A percentile compares a stretch with the other conserved stretches of the same genome.
Conservation (phyloP, 2,329 filamentous ascomycete genomes). For the Davidsoniella australis region DNA sequence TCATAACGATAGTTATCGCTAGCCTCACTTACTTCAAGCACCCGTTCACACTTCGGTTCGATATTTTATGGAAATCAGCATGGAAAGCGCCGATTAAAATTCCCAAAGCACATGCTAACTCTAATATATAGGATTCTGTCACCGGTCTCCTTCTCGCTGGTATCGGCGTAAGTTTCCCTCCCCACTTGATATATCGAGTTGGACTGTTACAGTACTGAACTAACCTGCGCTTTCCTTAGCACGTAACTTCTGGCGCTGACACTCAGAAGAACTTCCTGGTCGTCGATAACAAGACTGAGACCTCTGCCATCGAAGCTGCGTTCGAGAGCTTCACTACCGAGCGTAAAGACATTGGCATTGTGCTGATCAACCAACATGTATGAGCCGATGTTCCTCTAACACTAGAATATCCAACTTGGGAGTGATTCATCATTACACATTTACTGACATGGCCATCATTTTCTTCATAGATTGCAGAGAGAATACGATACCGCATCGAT, state of each 20-base stretch:
- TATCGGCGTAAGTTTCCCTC: constrained; percentile 52
- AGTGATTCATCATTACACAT: not conserved
- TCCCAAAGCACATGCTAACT: no score
- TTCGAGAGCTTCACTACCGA: constrained; percentile 80
- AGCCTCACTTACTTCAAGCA: not conserved
- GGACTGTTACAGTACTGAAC: not conserved
- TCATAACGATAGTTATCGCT: not conserved
- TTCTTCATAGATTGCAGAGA: constrained; percentile 60
- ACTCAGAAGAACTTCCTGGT: constrained; percentile 96
- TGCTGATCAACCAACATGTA: constrained; percentile 97
- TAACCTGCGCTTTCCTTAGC: constrained; percentile 31
- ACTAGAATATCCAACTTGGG: not conserved
- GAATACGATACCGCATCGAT: constrained; percentile 81
- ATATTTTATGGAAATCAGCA: not conserved
- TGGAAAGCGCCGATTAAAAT: constrained; percentile 13
- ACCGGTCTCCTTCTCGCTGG: constrained; percentile 90
- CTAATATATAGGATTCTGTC: constrained; percentile 65
- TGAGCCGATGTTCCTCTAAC: constrained; percentile 14
- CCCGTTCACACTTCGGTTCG: not conserved
- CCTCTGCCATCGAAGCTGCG: constrained; percentile 66
- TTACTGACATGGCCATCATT: not conserved
- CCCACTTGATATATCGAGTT: not conserved
- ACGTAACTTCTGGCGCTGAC: constrained; percentile 77
- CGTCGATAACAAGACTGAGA: constrained; percentile 87
- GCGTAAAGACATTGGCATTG: constrained; percentile 89